A percentile compares a stretch with the other conserved stretches of the same genome.
These are phyloP conservation scores for Macrolepiota fuliginosa DNA, from an alignment of 768 basidiomycete species.

Conservation along the genomic window DNA sequence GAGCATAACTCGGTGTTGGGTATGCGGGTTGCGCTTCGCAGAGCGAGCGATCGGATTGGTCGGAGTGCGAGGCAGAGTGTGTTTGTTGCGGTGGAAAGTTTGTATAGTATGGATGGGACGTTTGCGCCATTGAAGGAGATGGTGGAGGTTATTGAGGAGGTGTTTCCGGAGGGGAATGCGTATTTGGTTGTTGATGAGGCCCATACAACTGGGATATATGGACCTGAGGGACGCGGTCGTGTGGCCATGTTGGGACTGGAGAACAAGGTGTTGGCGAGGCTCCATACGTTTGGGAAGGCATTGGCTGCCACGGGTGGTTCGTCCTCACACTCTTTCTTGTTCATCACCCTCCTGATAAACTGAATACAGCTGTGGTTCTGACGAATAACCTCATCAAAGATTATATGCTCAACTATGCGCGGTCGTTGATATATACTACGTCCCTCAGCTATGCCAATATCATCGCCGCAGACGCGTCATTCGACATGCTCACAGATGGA, in stretches of 20 bases:
- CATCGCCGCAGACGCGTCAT: slow-evolving; percentile 71
- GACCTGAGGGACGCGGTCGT: slow-evolving; percentile 71
- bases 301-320: slow-evolving; percentile 82
- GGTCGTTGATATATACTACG: slow-evolving; percentile 91
- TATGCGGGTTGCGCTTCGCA: slow-evolving; percentile 43
- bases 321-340: slow-evolving; percentile 21
- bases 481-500: slow-evolving; percentile 74
- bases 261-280: slow-evolving; percentile 65
- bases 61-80: slow-evolving; percentile 41
- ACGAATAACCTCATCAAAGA: slow-evolving; percentile 70
- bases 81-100: slow-evolving; percentile 83
- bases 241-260: slow-evolving; percentile 71
- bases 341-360: not conserved
- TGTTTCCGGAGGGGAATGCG: slow-evolving; percentile 60
- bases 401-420: slow-evolving; percentile 90
- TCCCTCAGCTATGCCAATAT: slow-evolving; percentile 76
- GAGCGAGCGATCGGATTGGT: slow-evolving; percentile 35
- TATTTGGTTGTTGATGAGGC: slow-evolving; percentile 90
- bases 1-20: slow-evolving; percentile 65
- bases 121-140: slow-evolving; percentile 73
- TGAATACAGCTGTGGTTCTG: slow-evolving; percentile 64
- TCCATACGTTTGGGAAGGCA: slow-evolving; percentile 95
- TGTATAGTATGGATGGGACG: slow-evolving; percentile 98
- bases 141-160: slow-evolving; percentile 55
- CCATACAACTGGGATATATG: slow-evolving; percentile 90